Evolutionary conservation across 768 basidiomycete species (phyloP).

Genomic region (Rhodotorula taiwanensis): DNA sequence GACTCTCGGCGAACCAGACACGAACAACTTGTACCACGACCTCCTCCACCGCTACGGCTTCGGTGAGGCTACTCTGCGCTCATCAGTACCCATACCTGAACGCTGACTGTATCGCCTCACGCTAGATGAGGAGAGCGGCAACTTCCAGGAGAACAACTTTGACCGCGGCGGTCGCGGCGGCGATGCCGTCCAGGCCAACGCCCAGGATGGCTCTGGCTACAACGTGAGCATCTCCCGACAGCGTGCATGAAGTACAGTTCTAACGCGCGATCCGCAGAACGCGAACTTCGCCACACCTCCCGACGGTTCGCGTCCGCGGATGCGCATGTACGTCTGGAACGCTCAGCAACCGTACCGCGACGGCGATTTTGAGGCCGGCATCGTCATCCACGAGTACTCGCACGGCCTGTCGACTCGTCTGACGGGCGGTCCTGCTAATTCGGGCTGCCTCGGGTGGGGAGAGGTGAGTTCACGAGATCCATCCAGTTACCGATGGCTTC

Average conservation of each 20-base stretch:
- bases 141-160: conserved; percentile 59
- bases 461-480: too few species aligned
- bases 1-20: conserved; percentile 33
- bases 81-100: neutral
- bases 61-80: conserved; percentile 77
- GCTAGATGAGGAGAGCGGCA: neutral
- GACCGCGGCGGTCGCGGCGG: conserved; percentile 76
- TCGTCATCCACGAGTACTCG: conserved; percentile 66
- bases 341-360: conserved; percentile 83
- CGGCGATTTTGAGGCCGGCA: conserved; percentile 91
- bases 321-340: conserved; percentile 60
- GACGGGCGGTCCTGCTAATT: conserved; percentile 62
- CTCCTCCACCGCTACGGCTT: conserved; percentile 66
- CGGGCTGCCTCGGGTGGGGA: conserved; percentile 58
- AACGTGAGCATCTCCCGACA: neutral
- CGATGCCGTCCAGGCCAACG: conserved; percentile 88
- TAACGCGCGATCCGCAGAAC: conserved; percentile 49
- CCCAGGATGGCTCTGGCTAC: conserved; percentile 80
- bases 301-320: conserved; percentile 42
- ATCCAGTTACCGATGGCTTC: too few species aligned
- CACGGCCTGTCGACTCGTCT: conserved; percentile 90
- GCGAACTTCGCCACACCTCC: conserved; percentile 63
- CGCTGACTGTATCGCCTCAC: too few species aligned
- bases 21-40: conserved; percentile 50
- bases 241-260: neutral